A percentile compares a stretch with the other conserved stretches of the same genome.
Conservation (phyloP, 2,329 filamentous ascomycete genomes). For the Beauveria sp. region DNA sequence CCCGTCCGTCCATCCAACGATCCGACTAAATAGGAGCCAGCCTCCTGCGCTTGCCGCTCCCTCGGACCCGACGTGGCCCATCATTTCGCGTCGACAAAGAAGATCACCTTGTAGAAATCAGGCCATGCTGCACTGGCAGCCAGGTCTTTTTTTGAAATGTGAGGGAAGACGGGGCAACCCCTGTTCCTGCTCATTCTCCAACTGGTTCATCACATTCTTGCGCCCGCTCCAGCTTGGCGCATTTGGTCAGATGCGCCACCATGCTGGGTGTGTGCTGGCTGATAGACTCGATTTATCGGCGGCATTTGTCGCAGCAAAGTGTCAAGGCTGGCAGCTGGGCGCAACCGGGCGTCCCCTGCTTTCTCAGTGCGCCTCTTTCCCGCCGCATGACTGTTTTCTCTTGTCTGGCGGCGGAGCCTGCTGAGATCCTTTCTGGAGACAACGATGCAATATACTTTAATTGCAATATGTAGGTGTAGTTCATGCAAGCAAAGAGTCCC, state of each 20-base stretch:
- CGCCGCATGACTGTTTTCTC: neutral
- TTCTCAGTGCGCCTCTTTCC: neutral
- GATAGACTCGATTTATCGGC: neutral
- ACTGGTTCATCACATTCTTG: constrained; percentile 1
- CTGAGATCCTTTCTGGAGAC: neutral
- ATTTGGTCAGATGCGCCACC: constrained; percentile 1
- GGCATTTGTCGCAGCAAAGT: neutral
- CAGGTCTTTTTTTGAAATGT: neutral
- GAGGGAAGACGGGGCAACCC: neutral
- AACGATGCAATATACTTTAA: neutral
- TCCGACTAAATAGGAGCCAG: neutral
- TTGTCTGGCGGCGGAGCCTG: neutral
- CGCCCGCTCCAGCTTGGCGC: neutral
- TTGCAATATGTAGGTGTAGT: neutral
- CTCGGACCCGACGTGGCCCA: neutral
- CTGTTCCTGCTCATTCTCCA: neutral
- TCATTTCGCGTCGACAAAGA: neutral
- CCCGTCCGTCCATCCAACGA: neutral
- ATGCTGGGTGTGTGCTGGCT: neutral
- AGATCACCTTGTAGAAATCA: neutral
- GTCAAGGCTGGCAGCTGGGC: neutral
- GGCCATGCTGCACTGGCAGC: neutral
- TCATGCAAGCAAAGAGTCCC: neutral
- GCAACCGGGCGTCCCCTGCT: neutral
- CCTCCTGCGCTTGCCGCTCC: neutral